Conservation (phyloP, 805 yeast species). For the Pichia heedii region DNA sequence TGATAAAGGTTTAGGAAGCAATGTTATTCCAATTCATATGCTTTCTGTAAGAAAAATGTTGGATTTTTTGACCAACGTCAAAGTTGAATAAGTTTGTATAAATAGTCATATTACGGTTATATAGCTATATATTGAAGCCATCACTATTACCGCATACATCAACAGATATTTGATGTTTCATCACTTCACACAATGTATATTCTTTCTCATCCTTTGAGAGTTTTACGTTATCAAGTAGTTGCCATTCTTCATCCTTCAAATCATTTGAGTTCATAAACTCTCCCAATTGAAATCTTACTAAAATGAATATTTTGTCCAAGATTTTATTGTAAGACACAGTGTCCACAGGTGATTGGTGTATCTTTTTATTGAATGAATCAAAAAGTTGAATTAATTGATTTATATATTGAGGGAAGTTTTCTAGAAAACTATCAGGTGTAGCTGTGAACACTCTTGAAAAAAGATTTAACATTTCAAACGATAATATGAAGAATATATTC, state of each 20-base stretch:
- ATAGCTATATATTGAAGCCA: no score
- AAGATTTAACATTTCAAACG: constrained; percentile 3
- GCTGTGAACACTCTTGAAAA: constrained; percentile 1
- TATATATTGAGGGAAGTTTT: background rate
- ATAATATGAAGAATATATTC: background rate
- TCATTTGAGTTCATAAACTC: background rate
- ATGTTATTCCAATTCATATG: constrained; percentile 66
- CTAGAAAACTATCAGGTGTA: background rate
- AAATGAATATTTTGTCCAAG: background rate
- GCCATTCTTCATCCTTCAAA: background rate
- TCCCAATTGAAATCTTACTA: background rate
- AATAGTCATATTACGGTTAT: no score
- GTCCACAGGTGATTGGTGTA: no score
- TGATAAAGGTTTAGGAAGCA: constrained; percentile 14
- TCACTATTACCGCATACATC: no score
- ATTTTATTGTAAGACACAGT: no score
- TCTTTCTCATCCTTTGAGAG: no score
- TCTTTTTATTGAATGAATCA: background rate
- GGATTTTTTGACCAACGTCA: constrained; percentile 49
- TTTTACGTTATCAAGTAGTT: background rate
- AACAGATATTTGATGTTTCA: no score
- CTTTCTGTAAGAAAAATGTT: constrained; percentile 56
- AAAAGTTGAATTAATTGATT: background rate
- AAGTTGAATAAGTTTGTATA: constrained; percentile 33
- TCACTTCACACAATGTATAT: background rate